Base-by-base conservation (phyloP, 108 stramenopile genomes). In the Mediolabrus comicus region DNA sequence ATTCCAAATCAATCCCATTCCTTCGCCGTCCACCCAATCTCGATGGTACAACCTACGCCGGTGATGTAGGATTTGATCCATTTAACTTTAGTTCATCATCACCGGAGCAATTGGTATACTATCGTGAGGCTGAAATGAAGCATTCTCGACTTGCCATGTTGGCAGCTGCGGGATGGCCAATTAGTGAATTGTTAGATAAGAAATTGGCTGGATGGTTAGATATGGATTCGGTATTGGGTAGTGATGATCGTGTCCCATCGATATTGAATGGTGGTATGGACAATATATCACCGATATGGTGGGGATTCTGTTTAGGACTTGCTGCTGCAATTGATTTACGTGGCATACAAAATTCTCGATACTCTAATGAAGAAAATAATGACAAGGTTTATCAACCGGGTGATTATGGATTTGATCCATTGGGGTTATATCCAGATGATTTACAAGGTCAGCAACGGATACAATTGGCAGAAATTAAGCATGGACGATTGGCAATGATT, bases 61-160 rank as follows among this genome's bases (percentile, higher is more conserved):
- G 92, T 9, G 91, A 96, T 58, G 83, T 91, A 13, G 95, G 95
- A 3, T 96, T 96, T 75, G 95, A 96, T 78, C 95, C 95, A 8
- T 65, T 94, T n/a, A 75, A 80, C 26, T 75, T 96, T 4, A 87
- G 84, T 12, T 59, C 71, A 26, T 85, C 54, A 54, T 49, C 46
- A 9, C 51, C 60, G 34, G 88, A 87, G 30, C 56, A 72, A 52
- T 73, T 96, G 1, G 46, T 68, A 60, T 58, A 84, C 19, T 86
- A 86, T 29, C 77, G 95, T 10, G 91, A 93, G 74, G 92, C 92
- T 0, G 95, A 96, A 67, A 72, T 96, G 27, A 96, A 96, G 62
- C 95, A 96, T 74, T 81, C 88, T 24, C 72, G 94, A 54, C 71
- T 94, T 26, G 93, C 93, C 9, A 94, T 94, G 93, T 62, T 94